Evolutionary conservation across 2,329 filamentous ascomycete species (phyloP), one percentile per base, ranked within the genome.

Genomic region (Volutella citrinella): DNA sequence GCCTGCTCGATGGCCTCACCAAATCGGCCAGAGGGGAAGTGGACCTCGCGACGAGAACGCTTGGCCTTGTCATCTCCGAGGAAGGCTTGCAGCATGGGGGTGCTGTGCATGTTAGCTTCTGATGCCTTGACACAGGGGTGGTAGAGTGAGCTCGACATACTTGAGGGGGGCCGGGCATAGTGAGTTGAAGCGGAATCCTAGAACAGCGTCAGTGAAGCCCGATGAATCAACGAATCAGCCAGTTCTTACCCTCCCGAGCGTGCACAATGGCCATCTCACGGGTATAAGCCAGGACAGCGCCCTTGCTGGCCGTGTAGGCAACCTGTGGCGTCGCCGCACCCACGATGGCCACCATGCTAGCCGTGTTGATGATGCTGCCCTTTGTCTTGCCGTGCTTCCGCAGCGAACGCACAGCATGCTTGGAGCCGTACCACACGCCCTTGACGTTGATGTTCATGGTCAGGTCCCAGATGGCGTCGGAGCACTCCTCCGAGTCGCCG

Each of bases 401-500:
- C 53, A 95, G 72, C 30, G 85, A 78, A 31, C 89, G 70, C 21
- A 95, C 81, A 5, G 89, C 87, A 64, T 95, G 87, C 73, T 95
- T 95, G 74, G 79, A 83, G 37, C 89, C 89, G 59, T 79, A 95
- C 89, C 89, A 95, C 13, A 95, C 89, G 26, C 89, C 89, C 76
- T 95, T 95, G 61, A 95, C 89, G 63, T 95, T 95, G 70, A 95
- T 93, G 57, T 78, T 80, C 46, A 93, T 87, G 4, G 89, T 95
- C 52, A 94, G 68, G 55, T 95, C 87, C 89, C 89, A 95, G 69
- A 95, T 89, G 52, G 78, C 80, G 66, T 95, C 87, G 25, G 86
- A 80, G 2, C 87, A 95, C 57, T 83, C 76, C 57, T 93, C 69
- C 26, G 89, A 87, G 62, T 87, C 82, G 52, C 76, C 80, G 61